Evolutionary conservation across 1,284 basidiomycete genomes (phyloP).

Genomic region (Xanthoconium separans): DNA sequence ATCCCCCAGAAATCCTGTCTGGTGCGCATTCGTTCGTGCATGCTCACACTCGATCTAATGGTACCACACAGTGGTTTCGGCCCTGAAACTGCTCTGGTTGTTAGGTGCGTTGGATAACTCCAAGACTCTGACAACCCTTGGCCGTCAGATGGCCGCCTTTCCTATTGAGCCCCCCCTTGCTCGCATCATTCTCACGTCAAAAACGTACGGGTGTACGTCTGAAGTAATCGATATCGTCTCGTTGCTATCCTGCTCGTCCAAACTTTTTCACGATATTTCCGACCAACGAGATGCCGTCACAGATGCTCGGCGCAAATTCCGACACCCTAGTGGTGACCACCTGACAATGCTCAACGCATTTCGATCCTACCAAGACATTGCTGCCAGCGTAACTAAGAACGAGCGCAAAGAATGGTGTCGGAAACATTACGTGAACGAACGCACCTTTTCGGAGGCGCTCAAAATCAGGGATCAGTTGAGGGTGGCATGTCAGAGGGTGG

Average conservation of each 20-base stretch:
- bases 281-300: constrained; percentile 71
- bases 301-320: constrained; percentile 75
- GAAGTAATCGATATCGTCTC: constrained; percentile 83
- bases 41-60: not conserved
- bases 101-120: constrained; percentile 72
- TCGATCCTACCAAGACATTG: constrained; percentile 72
- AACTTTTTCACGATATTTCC: constrained; percentile 70
- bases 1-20: constrained; percentile 70
- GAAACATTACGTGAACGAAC: constrained; percentile 82
- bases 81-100: constrained; percentile 73
- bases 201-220: constrained; percentile 63
- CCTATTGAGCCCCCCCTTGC: constrained; percentile 85
- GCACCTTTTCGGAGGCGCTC: constrained; percentile 80
- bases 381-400: constrained; percentile 43
- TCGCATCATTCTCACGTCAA: constrained; percentile 73
- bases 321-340: constrained; percentile 86
- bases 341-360: constrained; percentile 85
- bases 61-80: constrained; percentile 54
- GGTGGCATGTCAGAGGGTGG: constrained; percentile 60
- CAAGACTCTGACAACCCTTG: constrained; percentile 65
- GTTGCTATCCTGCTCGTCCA: constrained; percentile 72
- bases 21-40: constrained; percentile 44
- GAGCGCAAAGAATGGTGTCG: constrained; percentile 77
- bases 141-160: constrained; percentile 78
- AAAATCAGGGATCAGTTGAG: constrained; percentile 83